Conservation (phyloP, 371 early-diverging fungal species). For the Funneliformis caledonium region DNA sequence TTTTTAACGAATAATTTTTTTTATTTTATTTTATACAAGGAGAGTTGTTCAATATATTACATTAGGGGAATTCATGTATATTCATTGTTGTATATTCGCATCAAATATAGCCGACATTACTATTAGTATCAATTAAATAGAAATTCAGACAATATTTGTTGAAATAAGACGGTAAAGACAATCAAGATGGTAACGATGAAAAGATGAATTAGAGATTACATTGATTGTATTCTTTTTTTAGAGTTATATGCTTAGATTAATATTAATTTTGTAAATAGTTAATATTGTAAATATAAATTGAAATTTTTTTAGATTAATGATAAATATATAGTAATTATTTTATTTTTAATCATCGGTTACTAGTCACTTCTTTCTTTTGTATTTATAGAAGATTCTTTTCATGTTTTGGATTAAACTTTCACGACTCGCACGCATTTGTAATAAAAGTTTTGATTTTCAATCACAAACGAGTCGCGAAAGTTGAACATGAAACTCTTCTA, state of each 20-base stretch:
- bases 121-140: neutral
- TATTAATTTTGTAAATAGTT: neutral
- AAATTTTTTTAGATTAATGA: neutral
- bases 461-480: too few relatives aligned
- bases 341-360: too few relatives aligned
- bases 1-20: too few relatives aligned
- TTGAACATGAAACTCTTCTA: too few relatives aligned
- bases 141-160: neutral
- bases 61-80: neutral
- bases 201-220: neutral
- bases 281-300: neutral
- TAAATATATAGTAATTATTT: too few relatives aligned
- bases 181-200: neutral
- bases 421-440: too few relatives aligned
- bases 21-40: neutral
- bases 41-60: neutral
- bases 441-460: too few relatives aligned
- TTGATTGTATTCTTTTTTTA: neutral
- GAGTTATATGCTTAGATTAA: neutral
- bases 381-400: too few relatives aligned
- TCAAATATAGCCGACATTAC: neutral
- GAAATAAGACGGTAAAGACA: neutral
- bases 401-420: too few relatives aligned
- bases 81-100: neutral
- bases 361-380: too few relatives aligned